Conservation (phyloP, 2,329 filamentous ascomycete genomes). For the Sclerotinia subarctica region DNA sequence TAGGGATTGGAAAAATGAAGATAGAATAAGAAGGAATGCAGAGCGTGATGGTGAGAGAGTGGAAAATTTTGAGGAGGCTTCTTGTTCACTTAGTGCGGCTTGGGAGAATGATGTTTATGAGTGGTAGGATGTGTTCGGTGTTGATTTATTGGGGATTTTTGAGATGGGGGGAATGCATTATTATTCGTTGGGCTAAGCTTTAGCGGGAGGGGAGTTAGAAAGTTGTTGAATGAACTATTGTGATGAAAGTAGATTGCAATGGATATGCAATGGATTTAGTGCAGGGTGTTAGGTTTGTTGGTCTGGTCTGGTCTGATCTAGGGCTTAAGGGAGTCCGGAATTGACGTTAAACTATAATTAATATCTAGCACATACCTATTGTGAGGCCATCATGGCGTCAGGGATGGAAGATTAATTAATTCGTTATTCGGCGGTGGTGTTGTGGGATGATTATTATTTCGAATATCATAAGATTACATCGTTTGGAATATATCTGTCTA, state of each 20-base stretch:
- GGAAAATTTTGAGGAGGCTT: not conserved
- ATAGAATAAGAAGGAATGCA: not conserved
- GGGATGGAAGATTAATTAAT: not conserved
- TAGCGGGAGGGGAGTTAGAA: not conserved
- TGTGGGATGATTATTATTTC: not conserved
- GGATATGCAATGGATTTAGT: not conserved
- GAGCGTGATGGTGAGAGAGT: not conserved
- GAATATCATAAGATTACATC: not conserved
- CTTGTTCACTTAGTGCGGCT: not conserved
- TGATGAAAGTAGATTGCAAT: too few relatives aligned
- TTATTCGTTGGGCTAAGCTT: not conserved
- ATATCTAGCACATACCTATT: not conserved
- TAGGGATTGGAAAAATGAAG: conserved; percentile 12
- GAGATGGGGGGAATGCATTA: not conserved
- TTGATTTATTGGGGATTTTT: not conserved
- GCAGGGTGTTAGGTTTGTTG: not conserved
- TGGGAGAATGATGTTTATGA: not conserved
- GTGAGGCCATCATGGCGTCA: not conserved
- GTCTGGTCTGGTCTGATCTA: not conserved
- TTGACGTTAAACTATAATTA: conserved; percentile 4
- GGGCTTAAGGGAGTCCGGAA: not conserved
- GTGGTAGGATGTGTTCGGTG: not conserved
- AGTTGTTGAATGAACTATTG: not conserved
- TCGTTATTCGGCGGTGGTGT: too few relatives aligned
- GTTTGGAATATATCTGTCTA: not conserved